Conservation (phyloP, 169 alveolate species). For the Eimeria sp. region DNA sequence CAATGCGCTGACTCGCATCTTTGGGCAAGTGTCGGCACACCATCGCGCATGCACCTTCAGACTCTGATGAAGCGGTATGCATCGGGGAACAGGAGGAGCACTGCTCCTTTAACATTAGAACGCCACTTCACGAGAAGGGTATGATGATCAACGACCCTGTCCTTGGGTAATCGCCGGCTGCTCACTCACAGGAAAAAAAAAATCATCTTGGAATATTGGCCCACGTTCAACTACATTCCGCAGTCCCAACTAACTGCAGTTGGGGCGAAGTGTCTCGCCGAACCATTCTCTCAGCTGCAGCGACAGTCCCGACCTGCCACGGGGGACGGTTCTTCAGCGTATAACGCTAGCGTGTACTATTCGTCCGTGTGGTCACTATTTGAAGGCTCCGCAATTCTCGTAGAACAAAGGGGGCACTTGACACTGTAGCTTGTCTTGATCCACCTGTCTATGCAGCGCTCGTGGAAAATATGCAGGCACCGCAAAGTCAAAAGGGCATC, state of each 20-base stretch:
- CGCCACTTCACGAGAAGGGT: not conserved
- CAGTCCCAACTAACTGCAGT: not conserved
- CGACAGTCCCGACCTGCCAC: too few species aligned
- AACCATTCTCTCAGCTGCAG: not conserved
- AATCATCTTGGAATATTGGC: not conserved
- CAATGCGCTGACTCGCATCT: not conserved
- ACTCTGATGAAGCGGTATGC: not conserved
- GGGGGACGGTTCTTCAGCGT: not conserved
- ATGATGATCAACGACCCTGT: not conserved
- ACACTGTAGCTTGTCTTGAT: constrained; percentile 41
- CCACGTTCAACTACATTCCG: not conserved
- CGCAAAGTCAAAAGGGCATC: constrained; percentile 55
- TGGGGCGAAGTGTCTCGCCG: not conserved
- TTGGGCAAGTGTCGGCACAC: not conserved
- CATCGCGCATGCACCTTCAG: not conserved
- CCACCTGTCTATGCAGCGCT: constrained; percentile 58
- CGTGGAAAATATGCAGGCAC: constrained; percentile 68
- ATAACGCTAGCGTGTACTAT: not conserved
- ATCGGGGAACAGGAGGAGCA: not conserved
- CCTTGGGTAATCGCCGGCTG: not conserved
- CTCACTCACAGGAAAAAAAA: not conserved
- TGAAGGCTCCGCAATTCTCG: constrained; percentile 37
- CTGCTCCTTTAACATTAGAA: not conserved
- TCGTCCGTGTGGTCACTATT: not conserved
- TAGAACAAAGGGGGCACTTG: constrained; percentile 56